Evolutionary conservation across 345 rosid genomes (phyloP).

Genomic region (Gossypium bickii): DNA sequence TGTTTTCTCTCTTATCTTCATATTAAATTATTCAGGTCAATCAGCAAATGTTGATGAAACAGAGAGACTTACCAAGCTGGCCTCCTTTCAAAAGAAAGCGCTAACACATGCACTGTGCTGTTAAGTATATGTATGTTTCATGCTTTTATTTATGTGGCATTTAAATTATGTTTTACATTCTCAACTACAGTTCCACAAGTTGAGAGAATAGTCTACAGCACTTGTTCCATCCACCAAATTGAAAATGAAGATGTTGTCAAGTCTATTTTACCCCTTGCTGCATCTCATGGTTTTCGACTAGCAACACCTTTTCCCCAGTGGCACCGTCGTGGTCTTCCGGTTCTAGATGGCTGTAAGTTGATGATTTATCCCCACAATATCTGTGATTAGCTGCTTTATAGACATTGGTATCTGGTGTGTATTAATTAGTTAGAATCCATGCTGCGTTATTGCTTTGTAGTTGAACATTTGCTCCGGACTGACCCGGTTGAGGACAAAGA

Average conservation of each 20-base stretch:
- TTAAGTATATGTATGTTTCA: conserved; percentile 23
- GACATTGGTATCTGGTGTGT: background rate
- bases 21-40: conserved; percentile 21
- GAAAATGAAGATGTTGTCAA: conserved; percentile 84
- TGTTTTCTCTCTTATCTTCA: background rate
- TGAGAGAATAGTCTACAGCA: conserved; percentile 76
- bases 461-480: conserved; percentile 42
- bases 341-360: conserved; percentile 66
- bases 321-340: conserved; percentile 69
- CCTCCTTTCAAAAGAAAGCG: conserved; percentile 83
- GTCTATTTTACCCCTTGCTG: conserved; percentile 55
- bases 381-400: background rate
- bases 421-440: background rate
- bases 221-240: conserved; percentile 80
- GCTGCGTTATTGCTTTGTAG: conserved; percentile 24
- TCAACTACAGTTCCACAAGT: conserved; percentile 50
- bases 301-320: conserved; percentile 70
- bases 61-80: conserved; percentile 65
- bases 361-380: background rate
- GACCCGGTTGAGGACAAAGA: conserved; percentile 66
- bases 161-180: background rate
- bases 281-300: conserved; percentile 52
- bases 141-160: background rate
- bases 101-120: conserved; percentile 78
- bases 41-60: conserved; percentile 26